phyloP scores from a whole-genome alignment of 1,139 yeast genomes.

The Torulaspora globosa region DNA sequence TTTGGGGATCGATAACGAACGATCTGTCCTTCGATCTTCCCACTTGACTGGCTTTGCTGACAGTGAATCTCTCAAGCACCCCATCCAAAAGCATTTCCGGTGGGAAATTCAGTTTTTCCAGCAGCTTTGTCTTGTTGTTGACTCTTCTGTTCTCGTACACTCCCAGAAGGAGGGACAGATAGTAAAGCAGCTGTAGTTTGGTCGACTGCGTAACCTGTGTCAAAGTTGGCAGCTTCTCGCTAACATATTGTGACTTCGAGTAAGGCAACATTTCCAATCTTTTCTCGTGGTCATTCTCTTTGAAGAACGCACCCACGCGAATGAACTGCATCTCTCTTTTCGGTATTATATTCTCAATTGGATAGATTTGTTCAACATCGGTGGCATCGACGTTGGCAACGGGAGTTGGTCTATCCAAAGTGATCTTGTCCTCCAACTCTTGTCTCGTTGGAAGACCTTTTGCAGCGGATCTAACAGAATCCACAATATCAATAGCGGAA shows the following conservation, averaged over 20 bases:
- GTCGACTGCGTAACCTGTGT: constrained; percentile 48
- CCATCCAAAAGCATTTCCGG: constrained; percentile 74
- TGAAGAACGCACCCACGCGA: constrained; percentile 54
- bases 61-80: constrained; percentile 64
- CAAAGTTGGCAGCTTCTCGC: constrained; percentile 45
- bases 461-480: constrained; percentile 68
- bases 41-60: constrained; percentile 56
- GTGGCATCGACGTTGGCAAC: constrained; percentile 70
- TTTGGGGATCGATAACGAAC: constrained; percentile 75
- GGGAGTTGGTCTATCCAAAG: constrained; percentile 79
- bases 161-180: constrained; percentile 74
- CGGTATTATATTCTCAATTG: constrained; percentile 67
- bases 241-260: constrained; percentile 51
- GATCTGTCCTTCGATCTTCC: constrained; percentile 73
- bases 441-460: constrained; percentile 66
- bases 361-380: constrained; percentile 75
- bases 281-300: constrained; percentile 47
- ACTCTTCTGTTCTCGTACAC: constrained; percentile 70
- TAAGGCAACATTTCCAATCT: constrained; percentile 61
- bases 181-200: constrained; percentile 67
- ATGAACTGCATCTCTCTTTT: constrained; percentile 59
- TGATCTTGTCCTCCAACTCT: constrained; percentile 50
- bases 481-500: constrained; percentile 76
- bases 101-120: constrained; percentile 61
- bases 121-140: constrained; percentile 54